Evolutionary conservation across 306 rosid genomes (phyloP).

Genomic region (Fagus crenata): DNA sequence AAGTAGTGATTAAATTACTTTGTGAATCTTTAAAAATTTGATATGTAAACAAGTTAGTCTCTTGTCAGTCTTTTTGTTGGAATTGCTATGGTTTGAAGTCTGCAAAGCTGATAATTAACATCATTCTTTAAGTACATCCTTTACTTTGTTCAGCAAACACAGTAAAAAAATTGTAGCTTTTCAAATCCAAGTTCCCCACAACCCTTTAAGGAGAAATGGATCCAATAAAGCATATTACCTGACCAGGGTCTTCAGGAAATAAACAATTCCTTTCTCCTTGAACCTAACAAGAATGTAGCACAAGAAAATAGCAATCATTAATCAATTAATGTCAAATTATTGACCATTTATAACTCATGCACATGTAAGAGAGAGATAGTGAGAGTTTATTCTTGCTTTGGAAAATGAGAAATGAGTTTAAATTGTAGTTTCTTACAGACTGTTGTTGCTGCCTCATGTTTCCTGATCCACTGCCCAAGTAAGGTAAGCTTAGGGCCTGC

Average conservation of each 20-base stretch:
- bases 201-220: constrained; percentile 37
- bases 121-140: constrained; percentile 20
- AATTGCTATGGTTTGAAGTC: constrained; percentile 20
- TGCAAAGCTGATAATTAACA: constrained; percentile 33
- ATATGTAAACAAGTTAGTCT: not conserved
- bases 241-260: constrained; percentile 96
- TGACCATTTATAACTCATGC: constrained; percentile 27
- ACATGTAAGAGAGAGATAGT: constrained; percentile 33
- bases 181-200: constrained; percentile 35
- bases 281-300: constrained; percentile 49
- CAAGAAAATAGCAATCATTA: constrained; percentile 39
- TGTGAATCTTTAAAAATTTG: constrained; percentile 3
- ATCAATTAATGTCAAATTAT: constrained; percentile 46
- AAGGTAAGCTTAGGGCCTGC: constrained; percentile 95
- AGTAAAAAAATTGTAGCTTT: constrained; percentile 24
- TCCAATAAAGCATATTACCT: constrained; percentile 68
- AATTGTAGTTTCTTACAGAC: constrained; percentile 55
- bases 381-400: constrained; percentile 37
- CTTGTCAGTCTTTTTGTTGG: constrained; percentile 8
- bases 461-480: constrained; percentile 69
- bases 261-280: constrained; percentile 84
- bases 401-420: constrained; percentile 37
- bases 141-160: constrained; percentile 25
- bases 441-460: constrained; percentile 66
- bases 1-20: not conserved